Evolutionary conservation across 805 yeast species (phyloP), one percentile per base, ranked within the genome.

Genomic region (Candida corydali): DNA sequence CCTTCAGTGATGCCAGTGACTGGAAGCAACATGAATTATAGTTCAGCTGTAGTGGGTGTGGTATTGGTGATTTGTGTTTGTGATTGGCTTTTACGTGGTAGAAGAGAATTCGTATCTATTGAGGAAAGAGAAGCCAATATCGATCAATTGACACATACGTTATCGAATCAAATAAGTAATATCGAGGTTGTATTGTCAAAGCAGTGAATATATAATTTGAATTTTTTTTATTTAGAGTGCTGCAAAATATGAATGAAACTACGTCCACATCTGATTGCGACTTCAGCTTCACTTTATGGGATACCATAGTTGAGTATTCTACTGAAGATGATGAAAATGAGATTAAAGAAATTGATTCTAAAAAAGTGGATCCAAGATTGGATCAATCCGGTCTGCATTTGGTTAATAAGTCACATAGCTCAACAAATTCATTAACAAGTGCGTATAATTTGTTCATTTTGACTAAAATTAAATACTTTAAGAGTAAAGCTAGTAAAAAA

Each of bases 1-100:
- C 70, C 70, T 31, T 29, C 76, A 17, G 61, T 61, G 8, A 65
- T 76, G 73, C 89, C 88, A 2, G 87, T 71, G 2, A 64, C 68
- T 2, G 70, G 67, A 23, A 72, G 74, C 26, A 69, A 70, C 43
- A 82, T 82, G 88, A 82, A 82, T 54, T 82, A 82, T 46, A 78
- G 80, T n/a, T 55, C 73, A 23, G 83, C 72, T 7, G 83, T 76
- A 15, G 61, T 73, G 40, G 73, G 59, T 16, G 35, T 39, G 8
- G 70, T 63, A 49, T 49, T 65, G 4, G 9, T 61, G 0, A 76
- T 70, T 49, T 54, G 73, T 23, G 41, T 76, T 1, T 38, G 64
- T 4, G 79, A 78, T 51, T 80, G 86, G 86, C 60, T 57, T 37
- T 56, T 60, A 16, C 49, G 68, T 44, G 70, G 67, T 3, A 55